These are phyloP conservation scores for Yamadazyma triangularis DNA, from an alignment of 1,139 yeast species.

Conservation along the genomic window DNA sequence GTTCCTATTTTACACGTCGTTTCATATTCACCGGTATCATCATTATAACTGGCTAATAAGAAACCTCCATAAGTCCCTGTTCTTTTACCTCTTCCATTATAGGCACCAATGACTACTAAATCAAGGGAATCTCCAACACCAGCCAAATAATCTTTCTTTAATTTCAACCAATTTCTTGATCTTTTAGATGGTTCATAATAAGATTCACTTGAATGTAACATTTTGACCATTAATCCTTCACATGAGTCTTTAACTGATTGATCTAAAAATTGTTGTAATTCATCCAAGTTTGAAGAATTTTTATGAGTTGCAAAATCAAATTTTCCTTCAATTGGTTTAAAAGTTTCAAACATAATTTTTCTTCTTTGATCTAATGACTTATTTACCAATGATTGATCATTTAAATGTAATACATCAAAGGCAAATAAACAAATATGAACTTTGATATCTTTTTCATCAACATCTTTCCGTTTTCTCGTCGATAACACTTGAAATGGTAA, in stretches of 20 bases:
- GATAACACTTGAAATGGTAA: conserved; percentile 90
- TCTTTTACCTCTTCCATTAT: conserved; percentile 89
- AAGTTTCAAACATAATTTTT: conserved; percentile 48
- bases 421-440: conserved; percentile 91
- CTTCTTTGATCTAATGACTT: conserved; percentile 70
- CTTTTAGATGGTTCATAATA: conserved; percentile 92
- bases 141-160: conserved; percentile 88
- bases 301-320: conserved; percentile 76
- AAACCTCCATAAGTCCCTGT: conserved; percentile 96
- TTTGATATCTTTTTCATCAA: conserved; percentile 77
- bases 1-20: conserved; percentile 97
- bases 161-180: conserved; percentile 90
- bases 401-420: conserved; percentile 74
- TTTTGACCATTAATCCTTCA: conserved; percentile 95
- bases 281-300: conserved; percentile 70
- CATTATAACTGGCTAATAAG: conserved; percentile 81
- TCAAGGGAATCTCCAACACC: conserved; percentile 97
- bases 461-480: conserved; percentile 92
- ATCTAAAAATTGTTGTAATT: conserved; percentile 81
- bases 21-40: conserved; percentile 87
- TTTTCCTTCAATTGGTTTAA: conserved; percentile 67
- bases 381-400: conserved; percentile 69
- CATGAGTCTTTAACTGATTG: conserved; percentile 87
- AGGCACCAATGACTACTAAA: conserved; percentile 91
- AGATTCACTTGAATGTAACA: conserved; percentile 76